Percentiles rank a stretch among this genome's conserved stretches.
Evolutionary conservation across 371 early-diverging fungal genomes (phyloP).

Genomic region (Mucor circinelloides): DNA sequence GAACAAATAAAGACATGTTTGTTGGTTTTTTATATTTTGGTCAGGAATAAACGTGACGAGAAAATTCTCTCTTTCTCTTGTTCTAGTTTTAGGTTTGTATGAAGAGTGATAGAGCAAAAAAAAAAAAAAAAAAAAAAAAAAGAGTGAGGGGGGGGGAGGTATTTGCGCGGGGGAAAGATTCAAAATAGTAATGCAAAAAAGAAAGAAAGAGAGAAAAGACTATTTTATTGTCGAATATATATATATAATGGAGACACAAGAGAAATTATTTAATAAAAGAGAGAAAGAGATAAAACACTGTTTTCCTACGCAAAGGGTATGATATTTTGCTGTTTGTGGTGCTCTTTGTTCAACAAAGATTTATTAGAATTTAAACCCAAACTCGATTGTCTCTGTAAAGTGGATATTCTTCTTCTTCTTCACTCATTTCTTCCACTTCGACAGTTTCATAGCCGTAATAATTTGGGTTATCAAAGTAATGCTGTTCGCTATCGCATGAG

Average conservation of each 20-base stretch:
- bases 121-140: conserved; percentile 6
- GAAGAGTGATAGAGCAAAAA: conserved; percentile 1
- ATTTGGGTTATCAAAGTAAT: neutral
- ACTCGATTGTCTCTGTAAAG: conserved; percentile 21
- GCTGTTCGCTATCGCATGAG: neutral
- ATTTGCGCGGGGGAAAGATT: neutral
- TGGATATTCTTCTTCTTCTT: conserved; percentile 13
- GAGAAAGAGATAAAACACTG: conserved; percentile 1
- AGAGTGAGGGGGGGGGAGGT: neutral
- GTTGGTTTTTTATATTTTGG: conserved; percentile 9
- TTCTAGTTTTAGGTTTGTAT: conserved; percentile 3
- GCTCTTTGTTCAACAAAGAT: conserved; percentile 2
- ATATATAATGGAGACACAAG: neutral
- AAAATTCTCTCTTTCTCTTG: neutral
- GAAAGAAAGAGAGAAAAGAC: conserved; percentile 1
- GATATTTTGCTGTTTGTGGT: neutral
- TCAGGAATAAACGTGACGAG: conserved; percentile 1
- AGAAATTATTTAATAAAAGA: conserved; percentile 1
- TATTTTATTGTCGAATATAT: neutral
- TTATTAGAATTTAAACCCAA: conserved; percentile 20
- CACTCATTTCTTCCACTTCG: conserved; percentile 31
- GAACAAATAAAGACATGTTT: conserved; percentile 28
- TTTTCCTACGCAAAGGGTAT: neutral
- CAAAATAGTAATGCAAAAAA: neutral
- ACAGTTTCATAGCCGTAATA: conserved; percentile 26